These are phyloP conservation scores for Microbotryomycetes sp. DNA, from an alignment of 1,284 basidiomycete genomes.

Conservation along the genomic window DNA sequence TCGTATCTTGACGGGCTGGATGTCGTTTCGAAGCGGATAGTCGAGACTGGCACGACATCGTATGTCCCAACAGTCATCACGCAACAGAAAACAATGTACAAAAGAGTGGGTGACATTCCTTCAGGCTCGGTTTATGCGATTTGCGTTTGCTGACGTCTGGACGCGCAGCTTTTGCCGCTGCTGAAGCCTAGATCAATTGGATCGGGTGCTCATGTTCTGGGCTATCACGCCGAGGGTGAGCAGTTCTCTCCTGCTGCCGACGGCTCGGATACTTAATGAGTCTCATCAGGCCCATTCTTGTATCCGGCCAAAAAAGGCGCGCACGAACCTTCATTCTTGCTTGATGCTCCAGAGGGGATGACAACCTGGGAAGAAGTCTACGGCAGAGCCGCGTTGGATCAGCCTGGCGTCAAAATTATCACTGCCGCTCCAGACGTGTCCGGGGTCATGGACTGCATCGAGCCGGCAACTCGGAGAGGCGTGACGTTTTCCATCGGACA, in stretches of 20 bases:
- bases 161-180: slow-evolving; percentile 52
- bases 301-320: slow-evolving; percentile 65
- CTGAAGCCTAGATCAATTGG: slow-evolving; percentile 31
- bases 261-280: not conserved
- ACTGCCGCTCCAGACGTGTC: slow-evolving; percentile 79
- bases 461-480: slow-evolving; percentile 56
- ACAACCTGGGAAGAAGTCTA: slow-evolving; percentile 63
- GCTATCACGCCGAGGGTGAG: slow-evolving; percentile 71
- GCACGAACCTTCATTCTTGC: slow-evolving; percentile 62
- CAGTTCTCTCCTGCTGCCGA: not conserved
- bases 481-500: slow-evolving; percentile 78
- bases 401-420: slow-evolving; percentile 65
- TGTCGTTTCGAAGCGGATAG: slow-evolving; percentile 62
- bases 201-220: slow-evolving; percentile 56
- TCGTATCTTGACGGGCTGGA: slow-evolving; percentile 61
- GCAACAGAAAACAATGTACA: slow-evolving; percentile 26
- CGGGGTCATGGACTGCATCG: slow-evolving; percentile 65
- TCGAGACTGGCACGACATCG: slow-evolving; percentile 81
- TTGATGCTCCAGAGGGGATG: slow-evolving; percentile 47
- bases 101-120: slow-evolving; percentile 15
- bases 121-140: not conserved
- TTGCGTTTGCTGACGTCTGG: slow-evolving; percentile 51
- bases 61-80: slow-evolving; percentile 45
- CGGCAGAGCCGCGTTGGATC: slow-evolving; percentile 47
- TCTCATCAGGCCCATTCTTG: slow-evolving; percentile 60